These are phyloP conservation scores for Cynara cardunculus DNA, from an alignment of 129 eudicot species.

Conservation along the genomic window DNA sequence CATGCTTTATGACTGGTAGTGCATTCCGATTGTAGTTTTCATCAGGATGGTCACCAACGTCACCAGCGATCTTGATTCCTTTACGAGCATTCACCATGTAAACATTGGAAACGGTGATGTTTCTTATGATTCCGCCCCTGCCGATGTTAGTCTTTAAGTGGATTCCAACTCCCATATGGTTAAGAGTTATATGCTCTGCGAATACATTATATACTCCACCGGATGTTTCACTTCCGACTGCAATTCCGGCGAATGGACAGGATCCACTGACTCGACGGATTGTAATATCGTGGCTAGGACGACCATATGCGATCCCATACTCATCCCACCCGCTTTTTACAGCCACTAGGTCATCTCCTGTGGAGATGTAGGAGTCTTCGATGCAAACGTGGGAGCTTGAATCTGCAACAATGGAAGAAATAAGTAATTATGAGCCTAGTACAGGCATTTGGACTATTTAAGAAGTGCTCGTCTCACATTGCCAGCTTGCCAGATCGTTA, in stretches of 20 bases:
- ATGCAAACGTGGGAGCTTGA: conserved; percentile 83
- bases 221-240: conserved; percentile 81
- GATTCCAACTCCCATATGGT: conserved; percentile 52
- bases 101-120: conserved; percentile 42
- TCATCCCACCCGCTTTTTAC: conserved; percentile 93
- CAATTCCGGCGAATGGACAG: conserved; percentile 53
- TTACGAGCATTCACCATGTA: conserved; percentile 44
- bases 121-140: conserved; percentile 63
- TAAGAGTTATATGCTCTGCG: conserved; percentile 47
- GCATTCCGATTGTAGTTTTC: conserved; percentile 55
- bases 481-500: background rate
- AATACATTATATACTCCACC: conserved; percentile 63
- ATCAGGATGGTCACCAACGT: conserved; percentile 59
- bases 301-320: conserved; percentile 58
- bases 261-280: conserved; percentile 45
- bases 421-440: background rate
- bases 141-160: conserved; percentile 64
- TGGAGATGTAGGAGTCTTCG: conserved; percentile 64
- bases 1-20: conserved; percentile 45
- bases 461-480: background rate
- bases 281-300: conserved; percentile 52
- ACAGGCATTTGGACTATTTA: background rate
- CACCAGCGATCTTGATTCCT: conserved; percentile 59
- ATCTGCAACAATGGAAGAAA: conserved; percentile 39
- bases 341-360: conserved; percentile 67